Base-by-base conservation (phyloP, 2,329 filamentous ascomycete species). In the Leptographium radiaticola region DNA sequence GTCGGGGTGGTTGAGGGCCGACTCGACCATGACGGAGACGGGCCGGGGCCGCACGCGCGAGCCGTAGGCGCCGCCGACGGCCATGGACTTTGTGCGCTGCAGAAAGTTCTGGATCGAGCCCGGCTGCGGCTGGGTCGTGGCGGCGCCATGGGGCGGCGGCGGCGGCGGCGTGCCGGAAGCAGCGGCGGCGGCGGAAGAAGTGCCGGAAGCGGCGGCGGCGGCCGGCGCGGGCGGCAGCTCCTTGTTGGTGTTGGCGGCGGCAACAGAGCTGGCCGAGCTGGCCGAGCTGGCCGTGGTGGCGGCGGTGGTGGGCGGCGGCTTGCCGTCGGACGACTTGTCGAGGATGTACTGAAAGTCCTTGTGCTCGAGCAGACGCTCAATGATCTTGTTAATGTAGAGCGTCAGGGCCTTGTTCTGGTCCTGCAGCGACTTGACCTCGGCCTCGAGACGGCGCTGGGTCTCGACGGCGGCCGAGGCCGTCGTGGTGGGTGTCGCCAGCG, bases 321-420 rank as follows among this genome's bases (percentile, higher is more conserved):
- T 81, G 59, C 74, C 71, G 54, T 84, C 80, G 51, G 80, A 80
- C 10, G 85, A 87, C 67, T 88, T 86, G 66, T 95, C 89, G 43
- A 96, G 76, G 57, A 97, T 95, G 58, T 88, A 83, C 70, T 98
- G 91, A 61, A 95, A 97, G 61, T 95, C 90, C 64, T 95, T 87
- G 69, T 96, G 87, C 65, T 95, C 87, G 58, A 98, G 78, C 46
- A 98, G 80, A 54, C 93, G 86, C 67, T 93, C 93, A 66, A 98
- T 95, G 67, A 98, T 97, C 72, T 93, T 95, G 79, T 97, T 95
- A 74, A 98, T 96, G 73, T 98, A 98, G 59, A 97, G 75, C 30
- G 89, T 95, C 62, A 98, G 75, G 34, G 93, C 93, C 74, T 97
- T 97, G 75, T 98, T 97, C 73, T 95, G 85, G 66, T 95, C 91